These are phyloP conservation scores for Mycena galericulata DNA, from an alignment of 768 basidiomycete genomes.

Conservation along the genomic window DNA sequence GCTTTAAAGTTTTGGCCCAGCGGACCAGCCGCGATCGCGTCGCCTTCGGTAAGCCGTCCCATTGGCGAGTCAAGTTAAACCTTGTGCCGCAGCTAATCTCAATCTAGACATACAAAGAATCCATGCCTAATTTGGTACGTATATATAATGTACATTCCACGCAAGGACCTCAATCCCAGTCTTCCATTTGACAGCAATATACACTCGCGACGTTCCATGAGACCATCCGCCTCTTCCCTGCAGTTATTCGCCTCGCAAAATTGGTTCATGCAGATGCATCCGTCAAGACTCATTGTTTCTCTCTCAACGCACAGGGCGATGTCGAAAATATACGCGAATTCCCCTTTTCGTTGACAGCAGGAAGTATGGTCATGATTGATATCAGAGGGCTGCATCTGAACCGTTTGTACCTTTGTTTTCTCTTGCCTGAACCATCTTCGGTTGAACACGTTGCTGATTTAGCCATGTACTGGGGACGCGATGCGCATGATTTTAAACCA, in stretches of 20 bases:
- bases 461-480: constrained; percentile 65
- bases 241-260: constrained; percentile 51
- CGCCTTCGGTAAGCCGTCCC: background rate
- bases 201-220: constrained; percentile 58
- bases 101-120: constrained; percentile 55
- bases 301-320: constrained; percentile 33
- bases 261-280: constrained; percentile 48
- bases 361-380: constrained; percentile 55
- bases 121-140: constrained; percentile 50
- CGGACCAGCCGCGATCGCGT: constrained; percentile 38
- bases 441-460: background rate
- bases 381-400: constrained; percentile 58
- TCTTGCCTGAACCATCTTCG: background rate
- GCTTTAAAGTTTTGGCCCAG: constrained; percentile 53
- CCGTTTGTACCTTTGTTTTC: constrained; percentile 48
- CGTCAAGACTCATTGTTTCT: constrained; percentile 50
- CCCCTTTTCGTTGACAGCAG: constrained; percentile 50
- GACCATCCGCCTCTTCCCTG: constrained; percentile 57
- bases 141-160: background rate
- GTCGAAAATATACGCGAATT: constrained; percentile 31
- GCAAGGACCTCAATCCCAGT: too few species aligned
- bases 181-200: constrained; percentile 51
- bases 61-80: background rate
- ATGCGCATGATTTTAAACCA: constrained; percentile 57
- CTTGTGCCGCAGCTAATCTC: too few species aligned